phyloP scores from a whole-genome alignment of 2,329 filamentous ascomycete genomes.

The Hypoxylon sp. region DNA sequence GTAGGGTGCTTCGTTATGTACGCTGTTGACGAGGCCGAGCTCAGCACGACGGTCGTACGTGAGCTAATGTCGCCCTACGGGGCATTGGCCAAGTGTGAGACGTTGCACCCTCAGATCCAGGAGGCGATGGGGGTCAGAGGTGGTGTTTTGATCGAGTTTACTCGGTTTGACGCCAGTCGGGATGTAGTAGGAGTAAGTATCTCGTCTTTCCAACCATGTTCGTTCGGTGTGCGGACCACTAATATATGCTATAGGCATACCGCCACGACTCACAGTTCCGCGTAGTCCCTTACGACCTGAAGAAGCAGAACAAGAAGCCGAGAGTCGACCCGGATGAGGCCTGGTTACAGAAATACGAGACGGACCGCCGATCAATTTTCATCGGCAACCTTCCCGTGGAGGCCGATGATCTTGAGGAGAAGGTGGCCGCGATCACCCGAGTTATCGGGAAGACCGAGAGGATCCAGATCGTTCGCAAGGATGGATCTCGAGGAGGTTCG shows the following conservation, averaged over 20 bases:
- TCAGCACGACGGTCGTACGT: constrained; percentile 59
- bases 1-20: constrained; percentile 64
- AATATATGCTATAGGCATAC: constrained; percentile 48
- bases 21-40: constrained; percentile 52
- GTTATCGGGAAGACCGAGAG: constrained; percentile 29
- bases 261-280: constrained; percentile 50
- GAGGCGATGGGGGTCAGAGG: constrained; percentile 52
- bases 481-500: constrained; percentile 37
- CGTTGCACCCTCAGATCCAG: constrained; percentile 52
- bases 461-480: constrained; percentile 48
- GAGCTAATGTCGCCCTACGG: constrained; percentile 59
- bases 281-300: constrained; percentile 51
- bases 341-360: constrained; percentile 50
- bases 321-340: constrained; percentile 47
- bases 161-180: constrained; percentile 63
- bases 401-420: constrained; percentile 42
- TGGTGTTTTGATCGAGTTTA: constrained; percentile 62
- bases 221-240: constrained; percentile 17
- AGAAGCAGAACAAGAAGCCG: constrained; percentile 44
- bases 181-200: constrained; percentile 61
- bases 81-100: constrained; percentile 55
- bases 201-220: background rate
- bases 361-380: constrained; percentile 53
- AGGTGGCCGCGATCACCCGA: constrained; percentile 43
- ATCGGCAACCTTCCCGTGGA: constrained; percentile 49